phyloP scores from a whole-genome alignment of 768 basidiomycete genomes.

The Tephrocybe sp. region DNA sequence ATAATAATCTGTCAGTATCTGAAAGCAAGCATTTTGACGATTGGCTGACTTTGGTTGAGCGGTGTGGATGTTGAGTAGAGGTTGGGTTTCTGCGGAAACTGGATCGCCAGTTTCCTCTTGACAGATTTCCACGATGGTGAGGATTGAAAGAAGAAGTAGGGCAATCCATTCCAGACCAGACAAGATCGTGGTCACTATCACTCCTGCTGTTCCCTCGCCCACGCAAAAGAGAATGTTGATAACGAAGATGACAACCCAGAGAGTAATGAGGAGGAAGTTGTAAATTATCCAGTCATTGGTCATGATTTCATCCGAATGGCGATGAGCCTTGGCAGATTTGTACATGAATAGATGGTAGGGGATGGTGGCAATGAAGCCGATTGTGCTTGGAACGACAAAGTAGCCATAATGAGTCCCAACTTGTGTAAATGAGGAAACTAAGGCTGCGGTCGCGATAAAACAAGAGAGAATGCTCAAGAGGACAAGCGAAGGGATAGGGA shows the following conservation, averaged over 20 bases:
- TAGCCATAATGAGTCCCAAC: neutral
- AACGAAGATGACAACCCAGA: slow-evolving; percentile 5
- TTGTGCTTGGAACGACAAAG: slow-evolving; percentile 10
- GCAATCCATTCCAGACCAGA: slow-evolving; percentile 11
- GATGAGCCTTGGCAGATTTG: slow-evolving; percentile 3
- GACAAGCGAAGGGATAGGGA: slow-evolving; percentile 12
- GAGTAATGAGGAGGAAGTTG: slow-evolving; percentile 9
- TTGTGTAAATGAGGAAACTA: slow-evolving; percentile 3
- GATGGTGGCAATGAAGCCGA: slow-evolving; percentile 9
- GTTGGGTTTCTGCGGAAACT: neutral
- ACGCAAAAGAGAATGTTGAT: slow-evolving; percentile 14
- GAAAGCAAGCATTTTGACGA: neutral
- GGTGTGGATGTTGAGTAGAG: neutral
- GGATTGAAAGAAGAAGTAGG: slow-evolving; percentile 3
- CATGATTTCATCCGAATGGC: slow-evolving; percentile 2
- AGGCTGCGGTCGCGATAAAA: slow-evolving; percentile 5
- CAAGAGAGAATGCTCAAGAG: slow-evolving; percentile 14
- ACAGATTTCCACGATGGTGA: neutral
- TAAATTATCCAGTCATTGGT: slow-evolving; percentile 4
- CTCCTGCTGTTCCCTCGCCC: neutral
- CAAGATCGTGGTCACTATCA: slow-evolving; percentile 6
- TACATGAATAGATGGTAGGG: slow-evolving; percentile 11
- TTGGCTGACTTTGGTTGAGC: neutral
- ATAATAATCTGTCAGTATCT: neutral
- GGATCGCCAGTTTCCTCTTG: neutral